Evolutionary conservation across 2,329 filamentous ascomycete species (phyloP).

Genomic region (Pseudogymnoascus sp.): DNA sequence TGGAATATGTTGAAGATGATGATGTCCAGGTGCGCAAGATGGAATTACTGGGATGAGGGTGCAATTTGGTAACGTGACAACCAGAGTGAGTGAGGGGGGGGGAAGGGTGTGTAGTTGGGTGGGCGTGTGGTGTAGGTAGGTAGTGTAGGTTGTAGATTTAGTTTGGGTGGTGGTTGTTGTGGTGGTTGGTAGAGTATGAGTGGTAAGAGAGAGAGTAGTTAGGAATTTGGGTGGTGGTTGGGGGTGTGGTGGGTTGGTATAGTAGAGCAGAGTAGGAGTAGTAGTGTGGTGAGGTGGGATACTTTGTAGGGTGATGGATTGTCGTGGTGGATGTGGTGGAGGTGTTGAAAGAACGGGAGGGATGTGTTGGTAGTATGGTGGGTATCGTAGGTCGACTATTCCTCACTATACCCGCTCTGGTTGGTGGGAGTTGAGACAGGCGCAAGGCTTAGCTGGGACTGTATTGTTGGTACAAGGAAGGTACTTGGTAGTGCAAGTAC

Average conservation of each 20-base stretch:
- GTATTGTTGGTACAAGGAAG: neutral
- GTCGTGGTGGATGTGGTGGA: neutral
- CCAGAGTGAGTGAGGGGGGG: neutral
- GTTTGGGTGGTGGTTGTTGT: constrained; percentile 9
- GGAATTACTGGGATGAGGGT: constrained; percentile 1
- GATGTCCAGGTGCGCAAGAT: constrained; percentile 6
- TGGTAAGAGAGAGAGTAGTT: neutral
- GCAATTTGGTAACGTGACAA: constrained; percentile 10
- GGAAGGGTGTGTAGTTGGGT: too few species aligned
- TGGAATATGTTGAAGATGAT: neutral
- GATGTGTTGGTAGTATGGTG: neutral
- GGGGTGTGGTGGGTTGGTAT: constrained; percentile 5
- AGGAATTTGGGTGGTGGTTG: constrained; percentile 1
- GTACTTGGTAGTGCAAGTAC: neutral
- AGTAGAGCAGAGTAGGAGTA: neutral
- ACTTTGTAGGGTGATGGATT: neutral
- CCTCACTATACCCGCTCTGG: neutral
- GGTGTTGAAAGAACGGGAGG: neutral
- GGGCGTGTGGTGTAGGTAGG: neutral
- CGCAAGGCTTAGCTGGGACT: neutral
- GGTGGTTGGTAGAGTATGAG: constrained; percentile 8
- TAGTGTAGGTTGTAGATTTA: neutral
- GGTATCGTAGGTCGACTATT: neutral
- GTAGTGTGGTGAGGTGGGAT: neutral
- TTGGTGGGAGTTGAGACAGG: constrained; percentile 1